phyloP scores from a whole-genome alignment of 2,329 filamentous ascomycete genomes.

The Cercospora brassicicola region DNA sequence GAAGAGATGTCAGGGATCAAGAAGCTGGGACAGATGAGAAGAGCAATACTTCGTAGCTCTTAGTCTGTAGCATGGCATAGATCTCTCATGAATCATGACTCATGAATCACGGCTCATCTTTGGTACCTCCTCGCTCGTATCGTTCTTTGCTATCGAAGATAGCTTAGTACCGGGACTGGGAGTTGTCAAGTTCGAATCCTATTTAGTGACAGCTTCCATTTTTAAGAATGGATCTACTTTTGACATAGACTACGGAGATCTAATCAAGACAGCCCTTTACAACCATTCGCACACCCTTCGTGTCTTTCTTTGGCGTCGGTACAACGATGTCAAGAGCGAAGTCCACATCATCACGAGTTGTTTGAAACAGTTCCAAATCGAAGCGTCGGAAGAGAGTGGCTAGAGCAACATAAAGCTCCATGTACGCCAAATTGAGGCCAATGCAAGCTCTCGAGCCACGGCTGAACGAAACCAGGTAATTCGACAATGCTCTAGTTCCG shows the following conservation, averaged over 20 bases:
- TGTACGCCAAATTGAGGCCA: conserved; percentile 13
- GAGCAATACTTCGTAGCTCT: neutral
- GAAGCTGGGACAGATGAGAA: neutral
- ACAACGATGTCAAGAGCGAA: conserved; percentile 12
- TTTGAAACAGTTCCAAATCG: conserved; percentile 5
- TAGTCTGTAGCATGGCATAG: too few relatives aligned
- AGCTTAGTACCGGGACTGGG: too few relatives aligned
- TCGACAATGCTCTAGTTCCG: conserved; percentile 3
- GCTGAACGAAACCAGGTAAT: conserved; percentile 16
- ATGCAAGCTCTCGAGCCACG: conserved; percentile 16
- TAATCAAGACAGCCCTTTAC: neutral
- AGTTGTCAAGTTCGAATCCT: too few relatives aligned
- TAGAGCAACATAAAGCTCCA: conserved; percentile 12
- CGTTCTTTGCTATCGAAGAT: too few relatives aligned
- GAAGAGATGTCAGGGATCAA: too few relatives aligned
- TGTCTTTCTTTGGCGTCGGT: conserved; percentile 12
- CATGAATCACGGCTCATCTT: too few relatives aligned
- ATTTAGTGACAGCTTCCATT: too few relatives aligned
- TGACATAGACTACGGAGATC: neutral
- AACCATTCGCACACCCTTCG: conserved; percentile 3
- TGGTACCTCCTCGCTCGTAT: too few relatives aligned
- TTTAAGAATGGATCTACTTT: neutral
- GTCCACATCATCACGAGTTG: conserved; percentile 7
- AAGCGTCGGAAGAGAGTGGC: conserved; percentile 11
- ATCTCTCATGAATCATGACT: too few relatives aligned